Percentiles rank a stretch among this genome's conserved stretches.
Evolutionary conservation across 192 early-diverging fungal species (phyloP).

Genomic region (Linnemannia hyalina): DNA sequence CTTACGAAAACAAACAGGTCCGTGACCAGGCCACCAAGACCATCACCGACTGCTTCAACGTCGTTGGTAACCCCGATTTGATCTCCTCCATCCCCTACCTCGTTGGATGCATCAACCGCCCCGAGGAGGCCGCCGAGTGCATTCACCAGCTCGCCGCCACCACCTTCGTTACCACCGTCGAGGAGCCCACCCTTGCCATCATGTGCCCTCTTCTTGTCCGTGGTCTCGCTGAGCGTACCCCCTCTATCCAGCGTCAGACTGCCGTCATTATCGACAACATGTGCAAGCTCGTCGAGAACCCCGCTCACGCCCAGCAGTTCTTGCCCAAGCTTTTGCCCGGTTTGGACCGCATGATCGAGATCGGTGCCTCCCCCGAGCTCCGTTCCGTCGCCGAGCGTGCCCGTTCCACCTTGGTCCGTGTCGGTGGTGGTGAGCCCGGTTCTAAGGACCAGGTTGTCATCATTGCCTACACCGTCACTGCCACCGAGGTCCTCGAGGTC

Average conservation of each 20-base stretch:
- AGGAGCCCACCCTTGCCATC: conserved; percentile 83
- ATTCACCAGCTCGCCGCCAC: conserved; percentile 85
- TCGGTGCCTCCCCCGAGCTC: conserved; percentile 83
- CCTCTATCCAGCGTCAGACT: conserved; percentile 79
- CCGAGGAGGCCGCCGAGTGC: conserved; percentile 83
- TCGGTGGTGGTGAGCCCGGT: conserved; percentile 68
- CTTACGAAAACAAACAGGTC: conserved; percentile 41
- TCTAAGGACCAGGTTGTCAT: conserved; percentile 66
- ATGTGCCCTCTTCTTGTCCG: conserved; percentile 83
- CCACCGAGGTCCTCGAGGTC: conserved; percentile 59
- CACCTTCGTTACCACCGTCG: conserved; percentile 84
- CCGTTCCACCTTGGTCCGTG: conserved; percentile 75
- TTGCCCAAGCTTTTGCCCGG: conserved; percentile 82
- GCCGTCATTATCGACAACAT: conserved; percentile 92
- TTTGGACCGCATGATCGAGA: conserved; percentile 82
- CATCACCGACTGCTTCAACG: conserved; percentile 77
- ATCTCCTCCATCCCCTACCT: conserved; percentile 81
- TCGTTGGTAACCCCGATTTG: conserved; percentile 86
- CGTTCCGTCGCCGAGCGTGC: conserved; percentile 78
- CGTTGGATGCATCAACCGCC: conserved; percentile 79
- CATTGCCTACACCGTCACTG: conserved; percentile 60
- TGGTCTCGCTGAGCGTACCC: conserved; percentile 79
- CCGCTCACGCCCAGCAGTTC: conserved; percentile 84
- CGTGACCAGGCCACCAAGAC: conserved; percentile 66
- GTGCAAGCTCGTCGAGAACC: conserved; percentile 90